Evolutionary conservation across 306 rosid genomes (phyloP).

Genomic region (Canavalia ensiformis): DNA sequence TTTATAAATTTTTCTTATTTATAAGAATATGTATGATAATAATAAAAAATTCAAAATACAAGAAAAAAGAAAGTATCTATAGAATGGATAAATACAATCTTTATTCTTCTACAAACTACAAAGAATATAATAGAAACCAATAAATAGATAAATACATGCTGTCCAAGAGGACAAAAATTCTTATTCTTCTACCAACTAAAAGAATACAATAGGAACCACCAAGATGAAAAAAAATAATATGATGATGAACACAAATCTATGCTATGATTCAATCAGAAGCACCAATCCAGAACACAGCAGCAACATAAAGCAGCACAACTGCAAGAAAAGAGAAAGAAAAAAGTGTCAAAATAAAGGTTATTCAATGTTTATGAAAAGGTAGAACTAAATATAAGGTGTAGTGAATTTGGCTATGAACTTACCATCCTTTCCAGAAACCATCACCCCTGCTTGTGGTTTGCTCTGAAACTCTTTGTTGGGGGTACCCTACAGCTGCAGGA

Average conservation of each 20-base stretch:
- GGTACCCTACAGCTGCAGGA: constrained; percentile 34
- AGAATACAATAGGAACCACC: constrained; percentile 38
- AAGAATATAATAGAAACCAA: constrained; percentile 21
- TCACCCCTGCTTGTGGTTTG: constrained; percentile 56
- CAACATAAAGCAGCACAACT: constrained; percentile 63
- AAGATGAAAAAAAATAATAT: background rate
- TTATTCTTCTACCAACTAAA: constrained; percentile 36
- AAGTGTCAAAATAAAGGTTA: background rate
- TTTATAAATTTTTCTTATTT: too few relatives aligned
- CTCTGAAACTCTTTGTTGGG: constrained; percentile 41
- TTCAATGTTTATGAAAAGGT: background rate
- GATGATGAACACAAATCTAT: background rate
- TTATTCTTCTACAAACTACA: background rate
- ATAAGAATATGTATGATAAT: too few relatives aligned
- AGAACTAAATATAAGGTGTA: background rate
- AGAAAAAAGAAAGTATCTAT: too few relatives aligned
- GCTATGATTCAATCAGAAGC: constrained; percentile 46
- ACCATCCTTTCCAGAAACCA: constrained; percentile 67
- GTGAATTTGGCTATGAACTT: constrained; percentile 14
- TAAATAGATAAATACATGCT: constrained; percentile 24
- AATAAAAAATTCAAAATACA: too few relatives aligned
- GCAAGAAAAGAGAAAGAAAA: constrained; percentile 18
- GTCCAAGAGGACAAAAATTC: background rate
- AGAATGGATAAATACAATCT: too few relatives aligned
- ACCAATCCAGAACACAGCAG: constrained; percentile 55